These are phyloP conservation scores for Lachnellula subtilissima DNA, from an alignment of 2,329 filamentous ascomycete genomes.

Conservation along the genomic window DNA sequence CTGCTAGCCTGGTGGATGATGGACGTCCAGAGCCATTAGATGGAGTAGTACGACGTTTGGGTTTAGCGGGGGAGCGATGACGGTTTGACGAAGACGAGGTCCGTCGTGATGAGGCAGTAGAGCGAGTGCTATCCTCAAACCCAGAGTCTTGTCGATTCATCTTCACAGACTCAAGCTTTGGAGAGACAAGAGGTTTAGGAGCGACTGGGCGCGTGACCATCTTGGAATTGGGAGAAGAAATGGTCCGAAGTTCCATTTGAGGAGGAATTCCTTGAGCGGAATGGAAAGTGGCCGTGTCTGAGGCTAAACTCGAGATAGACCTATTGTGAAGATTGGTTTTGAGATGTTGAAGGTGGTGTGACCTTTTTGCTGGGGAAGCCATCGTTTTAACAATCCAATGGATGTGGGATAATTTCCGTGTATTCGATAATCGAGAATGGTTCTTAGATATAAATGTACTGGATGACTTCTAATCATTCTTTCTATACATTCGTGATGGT, in stretches of 20 bases:
- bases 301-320: conserved; percentile 24
- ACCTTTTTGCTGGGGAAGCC: conserved; percentile 13
- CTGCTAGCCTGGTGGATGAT: conserved; percentile 16
- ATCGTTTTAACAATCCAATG: conserved; percentile 8
- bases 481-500: neutral
- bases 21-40: conserved; percentile 13
- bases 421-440: neutral
- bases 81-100: conserved; percentile 16
- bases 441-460: neutral
- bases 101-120: conserved; percentile 9
- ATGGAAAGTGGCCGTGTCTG: conserved; percentile 28
- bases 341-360: conserved; percentile 15
- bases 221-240: conserved; percentile 2
- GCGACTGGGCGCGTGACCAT: conserved; percentile 5
- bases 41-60: conserved; percentile 12
- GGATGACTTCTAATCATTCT: neutral
- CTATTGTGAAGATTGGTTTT: conserved; percentile 22
- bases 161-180: conserved; percentile 15
- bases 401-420: neutral
- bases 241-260: conserved; percentile 17
- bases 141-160: conserved; percentile 30
- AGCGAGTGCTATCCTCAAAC: conserved; percentile 16
- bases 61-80: conserved; percentile 3
- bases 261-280: conserved; percentile 22
- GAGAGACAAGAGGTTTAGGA: conserved; percentile 4